phyloP scores from a whole-genome alignment of 352 stramenopile species.

The Pythium dissotocum region DNA sequence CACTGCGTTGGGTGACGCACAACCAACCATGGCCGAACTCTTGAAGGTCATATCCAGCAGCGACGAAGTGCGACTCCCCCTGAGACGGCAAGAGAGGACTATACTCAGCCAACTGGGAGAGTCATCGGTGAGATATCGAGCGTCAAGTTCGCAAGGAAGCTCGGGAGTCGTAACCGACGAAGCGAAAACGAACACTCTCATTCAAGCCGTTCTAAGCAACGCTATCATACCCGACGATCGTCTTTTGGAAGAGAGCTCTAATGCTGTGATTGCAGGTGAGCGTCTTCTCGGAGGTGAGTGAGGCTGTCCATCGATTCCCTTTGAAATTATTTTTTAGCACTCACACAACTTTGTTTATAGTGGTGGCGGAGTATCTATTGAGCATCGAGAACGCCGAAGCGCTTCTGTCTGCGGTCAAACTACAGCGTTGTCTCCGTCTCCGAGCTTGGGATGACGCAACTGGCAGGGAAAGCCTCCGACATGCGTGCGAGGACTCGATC shows the following conservation, averaged over 20 bases:
- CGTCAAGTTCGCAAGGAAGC: constrained; percentile 17
- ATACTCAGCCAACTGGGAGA: constrained; percentile 32
- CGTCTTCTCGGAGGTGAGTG: constrained; percentile 36
- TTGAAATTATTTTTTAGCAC: constrained; percentile 5
- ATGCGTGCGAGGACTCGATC: constrained; percentile 21
- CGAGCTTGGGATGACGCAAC: constrained; percentile 32
- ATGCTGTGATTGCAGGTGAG: constrained; percentile 21
- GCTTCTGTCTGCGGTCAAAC: constrained; percentile 19
- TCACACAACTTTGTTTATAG: constrained; percentile 8
- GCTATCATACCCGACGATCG: constrained; percentile 11
- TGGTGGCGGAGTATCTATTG: constrained; percentile 24
- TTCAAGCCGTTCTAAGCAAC: constrained; percentile 37
- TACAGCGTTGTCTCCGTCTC: constrained; percentile 31
- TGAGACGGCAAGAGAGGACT: constrained; percentile 36
- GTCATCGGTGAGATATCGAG: constrained; percentile 19
- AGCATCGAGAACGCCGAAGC: constrained; percentile 17
- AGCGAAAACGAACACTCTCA: constrained; percentile 39
- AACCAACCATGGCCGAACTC: constrained; percentile 20
- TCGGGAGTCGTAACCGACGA: constrained; percentile 14
- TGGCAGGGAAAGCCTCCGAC: constrained; percentile 19
- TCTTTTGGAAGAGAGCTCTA: constrained; percentile 25
- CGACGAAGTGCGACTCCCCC: constrained; percentile 28
- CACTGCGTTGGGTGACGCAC: constrained; percentile 18
- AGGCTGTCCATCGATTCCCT: not conserved
- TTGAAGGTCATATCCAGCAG: constrained; percentile 32